Base-by-base conservation (phyloP, 106 monocot species). In the Platanthera guangdongensis region DNA sequence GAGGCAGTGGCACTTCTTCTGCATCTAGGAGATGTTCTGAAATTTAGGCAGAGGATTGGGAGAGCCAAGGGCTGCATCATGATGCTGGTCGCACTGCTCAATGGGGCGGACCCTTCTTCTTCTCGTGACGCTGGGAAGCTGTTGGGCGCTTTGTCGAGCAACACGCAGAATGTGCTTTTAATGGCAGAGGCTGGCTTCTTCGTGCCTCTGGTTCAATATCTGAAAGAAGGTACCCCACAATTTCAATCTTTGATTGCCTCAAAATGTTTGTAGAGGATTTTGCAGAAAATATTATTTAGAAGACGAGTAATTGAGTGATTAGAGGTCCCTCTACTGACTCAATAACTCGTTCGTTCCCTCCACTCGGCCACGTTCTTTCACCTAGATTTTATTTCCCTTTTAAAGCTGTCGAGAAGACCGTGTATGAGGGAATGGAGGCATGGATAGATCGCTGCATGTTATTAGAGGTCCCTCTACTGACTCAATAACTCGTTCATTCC, bases 101-200 rank as follows among this genome's bases (percentile, higher is more conserved):
- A 85, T 76, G 89, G 82, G 30, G 83, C 83, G 46, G 92, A 92
- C 32, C 30, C 72, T 51, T 19, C 13, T 51, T 84, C 92, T 76
- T 82, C 92, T 13, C 30, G 47, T 59, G 83, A 92, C 83, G 85
- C 92, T 0, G 71, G 76, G 50, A 90, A 80, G 85, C 72, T 95
- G 51, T 68, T 92, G 72, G 63, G 73, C 30, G 74, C 77, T 76
- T 80, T 95, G 70, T 92, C 92, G 1, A 54, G 75, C 81, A 92
- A 88, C 69, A 83, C 90, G 1, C 95, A 92, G 77, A 95, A 95
- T 85, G 92, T 90, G 49, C 90, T 95, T 50, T 90, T 92, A 4
- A 95, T 95, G 95, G 84, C 92, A 0, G 95, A 95, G 76, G 92
- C 95, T 68, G 95, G 95, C 12, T 92, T 86, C 68, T 92, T 90